Evolutionary conservation across 306 rosid genomes (phyloP).

Genomic region (Quercus suber): DNA sequence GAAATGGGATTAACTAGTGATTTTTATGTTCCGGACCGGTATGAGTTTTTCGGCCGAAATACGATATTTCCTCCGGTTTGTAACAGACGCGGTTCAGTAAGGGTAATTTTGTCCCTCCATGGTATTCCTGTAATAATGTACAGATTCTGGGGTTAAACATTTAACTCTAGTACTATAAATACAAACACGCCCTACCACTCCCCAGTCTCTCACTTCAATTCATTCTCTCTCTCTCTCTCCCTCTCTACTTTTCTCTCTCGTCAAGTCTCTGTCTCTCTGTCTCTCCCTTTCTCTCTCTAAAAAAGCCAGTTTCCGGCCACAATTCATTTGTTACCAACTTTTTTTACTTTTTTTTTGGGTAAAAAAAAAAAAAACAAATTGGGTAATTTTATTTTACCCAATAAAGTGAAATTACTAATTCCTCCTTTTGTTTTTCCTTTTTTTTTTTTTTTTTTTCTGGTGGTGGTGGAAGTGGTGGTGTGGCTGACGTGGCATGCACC

Average conservation of each 20-base stretch:
- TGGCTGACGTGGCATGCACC: constrained; percentile 78
- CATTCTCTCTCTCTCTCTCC: not conserved
- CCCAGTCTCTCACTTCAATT: not conserved
- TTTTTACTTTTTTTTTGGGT: not conserved
- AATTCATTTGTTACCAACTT: not conserved
- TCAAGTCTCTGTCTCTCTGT: not conserved
- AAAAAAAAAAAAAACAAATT: too few species aligned
- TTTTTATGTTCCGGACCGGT: too few species aligned
- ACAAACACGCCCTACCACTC: not conserved
- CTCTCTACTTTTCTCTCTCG: not conserved
- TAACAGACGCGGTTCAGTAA: not conserved
- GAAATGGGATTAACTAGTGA: too few species aligned
- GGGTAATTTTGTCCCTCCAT: constrained; percentile 5
- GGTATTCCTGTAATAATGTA: constrained; percentile 22
- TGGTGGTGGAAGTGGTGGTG: not conserved
- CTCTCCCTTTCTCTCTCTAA: constrained; percentile 1
- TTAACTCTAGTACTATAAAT: constrained; percentile 33
- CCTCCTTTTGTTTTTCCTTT: too few species aligned
- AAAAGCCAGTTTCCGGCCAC: constrained; percentile 22
- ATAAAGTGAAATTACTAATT: too few species aligned
- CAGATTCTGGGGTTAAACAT: not conserved
- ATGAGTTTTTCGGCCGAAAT: too few species aligned
- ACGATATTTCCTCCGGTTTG: too few species aligned
- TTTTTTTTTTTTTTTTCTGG: not conserved
- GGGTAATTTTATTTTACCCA: too few species aligned